Percentiles rank a stretch among this genome's conserved stretches.
Conservation (phyloP, 257 asterid species). For the Plantago major region DNA sequence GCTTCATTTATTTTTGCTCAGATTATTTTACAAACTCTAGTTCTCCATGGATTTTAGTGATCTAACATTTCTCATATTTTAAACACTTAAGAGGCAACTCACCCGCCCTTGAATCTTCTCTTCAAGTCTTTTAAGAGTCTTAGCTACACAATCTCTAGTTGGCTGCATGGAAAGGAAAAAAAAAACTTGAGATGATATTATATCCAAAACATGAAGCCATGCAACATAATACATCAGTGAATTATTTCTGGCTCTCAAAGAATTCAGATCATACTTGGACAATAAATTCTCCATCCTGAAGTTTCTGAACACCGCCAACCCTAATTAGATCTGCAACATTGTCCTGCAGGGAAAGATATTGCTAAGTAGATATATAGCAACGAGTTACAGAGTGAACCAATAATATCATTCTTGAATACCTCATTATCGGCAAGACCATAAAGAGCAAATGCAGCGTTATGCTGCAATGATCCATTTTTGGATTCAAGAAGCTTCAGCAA, state of each 20-base stretch:
- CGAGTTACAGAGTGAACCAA: neutral
- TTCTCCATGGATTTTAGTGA: no score
- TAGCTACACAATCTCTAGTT: slow-evolving; percentile 96
- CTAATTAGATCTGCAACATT: slow-evolving; percentile 87
- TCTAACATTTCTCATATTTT: neutral
- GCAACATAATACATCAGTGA: neutral
- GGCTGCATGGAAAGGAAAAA: slow-evolving; percentile 56
- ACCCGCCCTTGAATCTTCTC: slow-evolving; percentile 98
- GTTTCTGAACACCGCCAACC: slow-evolving; percentile 95
- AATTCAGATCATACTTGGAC: slow-evolving; percentile 55
- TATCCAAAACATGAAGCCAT: neutral
- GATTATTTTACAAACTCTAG: neutral
- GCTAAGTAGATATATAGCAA: slow-evolving; percentile 7
- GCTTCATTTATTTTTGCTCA: neutral
- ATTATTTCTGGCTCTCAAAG: neutral
- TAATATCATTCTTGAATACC: slow-evolving; percentile 33
- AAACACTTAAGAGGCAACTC: slow-evolving; percentile 31
- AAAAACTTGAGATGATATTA: neutral
- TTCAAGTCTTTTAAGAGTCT: slow-evolving; percentile 92
- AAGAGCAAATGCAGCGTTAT: slow-evolving; percentile 98
- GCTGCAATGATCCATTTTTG: slow-evolving; percentile 93
- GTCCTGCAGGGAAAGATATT: slow-evolving; percentile 45
- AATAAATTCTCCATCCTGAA: slow-evolving; percentile 96
- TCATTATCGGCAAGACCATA: slow-evolving; percentile 99
- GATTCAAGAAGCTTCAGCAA: slow-evolving; percentile 88